phyloP scores from a whole-genome alignment of 169 alveolate genomes.

The Theileria annulata region DNA sequence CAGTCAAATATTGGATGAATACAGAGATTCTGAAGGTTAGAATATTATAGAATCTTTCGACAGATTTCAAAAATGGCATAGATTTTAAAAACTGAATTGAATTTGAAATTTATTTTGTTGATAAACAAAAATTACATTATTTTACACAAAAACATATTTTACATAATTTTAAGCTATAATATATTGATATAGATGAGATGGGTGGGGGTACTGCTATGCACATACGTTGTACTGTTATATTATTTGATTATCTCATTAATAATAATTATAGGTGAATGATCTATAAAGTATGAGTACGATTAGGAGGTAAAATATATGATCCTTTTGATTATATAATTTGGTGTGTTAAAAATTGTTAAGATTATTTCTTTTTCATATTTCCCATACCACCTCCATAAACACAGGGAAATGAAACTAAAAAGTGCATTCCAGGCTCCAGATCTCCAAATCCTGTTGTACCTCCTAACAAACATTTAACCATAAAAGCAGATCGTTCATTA shows the following conservation, averaged over 20 bases:
- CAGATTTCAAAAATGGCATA: background rate
- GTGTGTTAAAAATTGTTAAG: background rate
- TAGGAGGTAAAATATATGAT: background rate
- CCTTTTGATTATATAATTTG: background rate
- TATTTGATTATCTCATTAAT: too few relatives aligned
- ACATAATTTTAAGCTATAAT: background rate
- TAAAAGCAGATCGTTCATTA: background rate
- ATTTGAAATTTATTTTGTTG: background rate
- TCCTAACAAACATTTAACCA: slow-evolving; percentile 21
- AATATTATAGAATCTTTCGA: slow-evolving; percentile 6
- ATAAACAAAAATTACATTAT: background rate
- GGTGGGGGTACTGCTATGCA: background rate
- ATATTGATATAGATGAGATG: background rate
- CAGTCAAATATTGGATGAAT: background rate
- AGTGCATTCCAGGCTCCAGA: slow-evolving; percentile 80
- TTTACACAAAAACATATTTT: too few relatives aligned
- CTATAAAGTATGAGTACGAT: too few relatives aligned
- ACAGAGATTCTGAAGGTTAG: background rate
- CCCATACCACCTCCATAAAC: slow-evolving; percentile 78
- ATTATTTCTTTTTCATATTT: slow-evolving; percentile 55
- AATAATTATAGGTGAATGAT: too few relatives aligned
- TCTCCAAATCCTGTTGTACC: slow-evolving; percentile 82
- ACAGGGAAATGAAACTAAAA: slow-evolving; percentile 75
- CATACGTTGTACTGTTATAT: background rate
- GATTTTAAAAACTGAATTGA: background rate